Conservation (phyloP, 75 land plant genomes). For the Sequoia sempervirens region DNA sequence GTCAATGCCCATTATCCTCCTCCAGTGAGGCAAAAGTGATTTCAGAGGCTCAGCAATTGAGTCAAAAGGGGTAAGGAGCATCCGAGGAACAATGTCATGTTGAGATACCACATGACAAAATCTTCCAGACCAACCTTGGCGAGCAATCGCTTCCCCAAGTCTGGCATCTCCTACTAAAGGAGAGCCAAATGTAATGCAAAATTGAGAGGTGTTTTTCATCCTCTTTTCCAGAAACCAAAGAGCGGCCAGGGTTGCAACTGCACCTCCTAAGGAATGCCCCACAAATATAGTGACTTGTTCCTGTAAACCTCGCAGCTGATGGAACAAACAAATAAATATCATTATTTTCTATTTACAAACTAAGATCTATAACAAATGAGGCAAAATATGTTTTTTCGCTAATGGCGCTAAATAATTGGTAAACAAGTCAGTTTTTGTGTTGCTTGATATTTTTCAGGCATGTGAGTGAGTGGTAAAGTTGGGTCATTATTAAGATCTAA, state of each 20-base stretch:
- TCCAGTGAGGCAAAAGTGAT: not conserved
- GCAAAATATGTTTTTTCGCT: too few species aligned
- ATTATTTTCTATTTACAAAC: too few species aligned
- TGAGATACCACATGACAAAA: conserved; percentile 19
- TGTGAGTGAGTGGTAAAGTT: too few species aligned
- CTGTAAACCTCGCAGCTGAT: not conserved
- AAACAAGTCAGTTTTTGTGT: too few species aligned
- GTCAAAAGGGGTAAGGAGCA: conserved; percentile 14
- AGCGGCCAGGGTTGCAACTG: not conserved
- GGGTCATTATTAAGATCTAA: too few species aligned
- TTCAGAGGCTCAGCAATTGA: not conserved
- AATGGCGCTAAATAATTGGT: too few species aligned
- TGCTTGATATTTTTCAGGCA: too few species aligned
- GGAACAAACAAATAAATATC: not conserved
- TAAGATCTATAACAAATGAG: too few species aligned
- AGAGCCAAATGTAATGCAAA: conserved; percentile 61
- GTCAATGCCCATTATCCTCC: not conserved
- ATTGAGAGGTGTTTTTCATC: not conserved
- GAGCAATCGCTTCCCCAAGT: conserved; percentile 20
- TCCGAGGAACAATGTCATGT: conserved; percentile 17
- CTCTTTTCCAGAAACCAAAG: not conserved
- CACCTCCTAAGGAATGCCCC: not conserved
- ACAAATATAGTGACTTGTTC: not conserved
- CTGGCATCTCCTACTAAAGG: conserved; percentile 51
- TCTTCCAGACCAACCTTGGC: conserved; percentile 43